Percentiles rank a stretch among this genome's conserved stretches.
Evolutionary conservation across 2,329 filamentous ascomycete genomes (phyloP).

Genomic region (Nemania sp.): DNA sequence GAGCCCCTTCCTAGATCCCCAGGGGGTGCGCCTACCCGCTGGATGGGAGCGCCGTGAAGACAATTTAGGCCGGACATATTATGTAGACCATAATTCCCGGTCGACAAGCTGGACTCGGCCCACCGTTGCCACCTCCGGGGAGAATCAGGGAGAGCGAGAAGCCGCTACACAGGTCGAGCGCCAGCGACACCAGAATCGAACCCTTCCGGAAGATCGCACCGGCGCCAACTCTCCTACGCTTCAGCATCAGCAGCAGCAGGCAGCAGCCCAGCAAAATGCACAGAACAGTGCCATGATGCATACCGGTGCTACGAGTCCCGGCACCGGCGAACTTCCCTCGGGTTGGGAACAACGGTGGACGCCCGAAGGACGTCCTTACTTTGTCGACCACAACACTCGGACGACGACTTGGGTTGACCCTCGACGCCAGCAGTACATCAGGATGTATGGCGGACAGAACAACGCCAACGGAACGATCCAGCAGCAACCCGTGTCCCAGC

Average conservation of each 20-base stretch:
- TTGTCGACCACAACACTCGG: conserved; percentile 97
- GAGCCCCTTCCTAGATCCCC: conserved; percentile 95
- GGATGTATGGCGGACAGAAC: conserved; percentile 92
- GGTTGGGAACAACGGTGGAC: conserved; percentile 97
- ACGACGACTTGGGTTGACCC: conserved; percentile 99
- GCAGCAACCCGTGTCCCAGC: conserved; percentile 95
- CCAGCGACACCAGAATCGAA: conserved; percentile 91
- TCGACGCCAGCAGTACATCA: conserved; percentile 94
- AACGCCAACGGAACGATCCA: conserved; percentile 86
- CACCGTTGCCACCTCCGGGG: conserved; percentile 73
- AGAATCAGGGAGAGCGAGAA: conserved; percentile 79
- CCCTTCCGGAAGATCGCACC: conserved; percentile 92
- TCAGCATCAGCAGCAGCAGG: conserved; percentile 57
- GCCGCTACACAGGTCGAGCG: conserved; percentile 92
- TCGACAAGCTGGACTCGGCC: conserved; percentile 97
- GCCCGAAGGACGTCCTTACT: conserved; percentile 92
- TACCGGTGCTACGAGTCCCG: conserved; percentile 90
- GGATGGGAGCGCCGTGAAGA: conserved; percentile 98
- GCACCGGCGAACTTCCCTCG: conserved; percentile 90
- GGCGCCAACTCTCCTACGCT: conserved; percentile 89
- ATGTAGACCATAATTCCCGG: conserved; percentile 96
- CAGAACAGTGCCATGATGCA: conserved; percentile 83
- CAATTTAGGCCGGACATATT: conserved; percentile 92
- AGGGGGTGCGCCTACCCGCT: conserved; percentile 79
- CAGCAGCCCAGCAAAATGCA: conserved; percentile 44